A percentile compares a stretch with the other conserved stretches of the same genome.
phyloP scores from a whole-genome alignment of 2,329 filamentous ascomycete species.

The Coniochaeta sp. region DNA sequence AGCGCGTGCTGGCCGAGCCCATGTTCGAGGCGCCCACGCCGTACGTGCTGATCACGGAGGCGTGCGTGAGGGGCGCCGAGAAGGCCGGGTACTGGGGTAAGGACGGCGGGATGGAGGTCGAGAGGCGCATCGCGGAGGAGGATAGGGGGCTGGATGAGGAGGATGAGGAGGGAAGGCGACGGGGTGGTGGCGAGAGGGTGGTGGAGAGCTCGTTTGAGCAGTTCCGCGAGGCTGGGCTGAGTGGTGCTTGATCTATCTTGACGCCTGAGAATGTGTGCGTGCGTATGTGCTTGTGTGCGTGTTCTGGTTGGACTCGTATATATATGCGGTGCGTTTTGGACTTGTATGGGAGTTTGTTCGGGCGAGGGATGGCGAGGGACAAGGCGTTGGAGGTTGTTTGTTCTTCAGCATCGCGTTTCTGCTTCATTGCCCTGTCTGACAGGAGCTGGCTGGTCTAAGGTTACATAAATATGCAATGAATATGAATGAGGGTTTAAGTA shows the following conservation, averaged over 20 bases:
- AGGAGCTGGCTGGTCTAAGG: background rate
- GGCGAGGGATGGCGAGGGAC: too few species aligned
- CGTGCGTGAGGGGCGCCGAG: slow-evolving; percentile 55
- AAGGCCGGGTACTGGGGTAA: slow-evolving; percentile 59
- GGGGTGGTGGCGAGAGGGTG: slow-evolving; percentile 9
- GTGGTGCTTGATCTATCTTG: slow-evolving; percentile 34
- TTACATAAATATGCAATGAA: background rate
- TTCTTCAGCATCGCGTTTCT: background rate
- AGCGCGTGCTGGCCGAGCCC: slow-evolving; percentile 67
- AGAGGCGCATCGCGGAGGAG: slow-evolving; percentile 60
- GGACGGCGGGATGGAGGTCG: slow-evolving; percentile 62
- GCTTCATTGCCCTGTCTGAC: background rate
- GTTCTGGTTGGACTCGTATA: too few species aligned
- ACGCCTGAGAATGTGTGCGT: background rate
- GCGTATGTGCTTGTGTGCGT: background rate
- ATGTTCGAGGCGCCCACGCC: slow-evolving; percentile 77
- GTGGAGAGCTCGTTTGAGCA: slow-evolving; percentile 27
- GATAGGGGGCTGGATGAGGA: slow-evolving; percentile 24
- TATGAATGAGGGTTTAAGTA: background rate
- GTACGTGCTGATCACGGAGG: slow-evolving; percentile 67
- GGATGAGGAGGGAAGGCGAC: slow-evolving; percentile 50
- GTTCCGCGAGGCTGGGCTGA: slow-evolving; percentile 38
- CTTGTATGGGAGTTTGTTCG: background rate
- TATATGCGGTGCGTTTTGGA: background rate
- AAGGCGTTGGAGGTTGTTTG: background rate